A percentile compares a stretch with the other conserved stretches of the same genome.
Evolutionary conservation across 306 rosid genomes (phyloP).

Genomic region (Vigna hirtella): DNA sequence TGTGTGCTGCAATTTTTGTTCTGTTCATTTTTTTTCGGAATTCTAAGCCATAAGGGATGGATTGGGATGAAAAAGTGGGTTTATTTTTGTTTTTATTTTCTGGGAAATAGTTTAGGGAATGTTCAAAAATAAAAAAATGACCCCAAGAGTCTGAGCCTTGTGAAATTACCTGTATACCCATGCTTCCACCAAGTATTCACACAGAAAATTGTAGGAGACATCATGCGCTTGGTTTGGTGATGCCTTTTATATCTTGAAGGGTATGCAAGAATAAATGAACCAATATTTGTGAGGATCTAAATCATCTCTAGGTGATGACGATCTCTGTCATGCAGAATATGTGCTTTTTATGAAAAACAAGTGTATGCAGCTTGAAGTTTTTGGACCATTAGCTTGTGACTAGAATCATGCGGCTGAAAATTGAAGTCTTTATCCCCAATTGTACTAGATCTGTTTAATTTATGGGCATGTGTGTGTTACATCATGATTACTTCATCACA

Average conservation of each 20-base stretch:
- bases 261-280: not conserved
- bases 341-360: not conserved
- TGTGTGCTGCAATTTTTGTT: slow-evolving; percentile 43
- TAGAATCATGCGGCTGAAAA: not conserved
- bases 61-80: not conserved
- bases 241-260: slow-evolving; percentile 4
- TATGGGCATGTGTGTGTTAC: not conserved
- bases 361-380: not conserved
- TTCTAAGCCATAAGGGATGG: not conserved
- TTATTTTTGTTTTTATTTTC: not conserved
- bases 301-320: slow-evolving; percentile 16
- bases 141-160: not conserved
- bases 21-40: slow-evolving; percentile 2
- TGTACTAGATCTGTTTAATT: slow-evolving; percentile 15
- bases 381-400: not conserved
- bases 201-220: not conserved
- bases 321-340: not conserved
- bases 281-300: not conserved
- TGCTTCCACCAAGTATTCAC: not conserved
- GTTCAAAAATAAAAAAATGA: not conserved
- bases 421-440: not conserved
- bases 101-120: not conserved
- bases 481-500: not conserved
- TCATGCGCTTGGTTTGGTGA: not conserved
- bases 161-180: slow-evolving; percentile 46